Percentiles rank a stretch among this genome's conserved stretches.
Evolutionary conservation across 768 basidiomycete species (phyloP).

Genomic region (Boletellus sp.): DNA sequence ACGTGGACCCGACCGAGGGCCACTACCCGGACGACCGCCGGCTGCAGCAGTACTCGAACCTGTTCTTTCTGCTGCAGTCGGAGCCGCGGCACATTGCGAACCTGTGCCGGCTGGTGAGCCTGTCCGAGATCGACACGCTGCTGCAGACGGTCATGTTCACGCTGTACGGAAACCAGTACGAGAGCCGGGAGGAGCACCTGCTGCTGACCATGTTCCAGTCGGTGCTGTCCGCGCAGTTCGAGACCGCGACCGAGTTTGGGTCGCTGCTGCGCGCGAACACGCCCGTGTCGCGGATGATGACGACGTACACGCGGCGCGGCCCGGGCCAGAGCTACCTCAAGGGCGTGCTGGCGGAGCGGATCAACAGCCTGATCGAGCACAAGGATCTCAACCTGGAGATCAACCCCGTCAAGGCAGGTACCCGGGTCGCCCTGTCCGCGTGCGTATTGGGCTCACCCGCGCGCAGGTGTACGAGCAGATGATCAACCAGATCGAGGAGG

Average conservation of each 20-base stretch:
- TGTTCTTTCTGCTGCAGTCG: slow-evolving; percentile 97
- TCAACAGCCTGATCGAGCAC: slow-evolving; percentile 98
- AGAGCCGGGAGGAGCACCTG: slow-evolving; percentile 95
- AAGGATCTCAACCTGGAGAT: slow-evolving; percentile 99
- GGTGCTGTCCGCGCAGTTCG: slow-evolving; percentile 97
- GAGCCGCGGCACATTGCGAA: slow-evolving; percentile 97
- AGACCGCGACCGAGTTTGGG: slow-evolving; percentile 98
- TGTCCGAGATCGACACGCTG: slow-evolving; percentile 97
- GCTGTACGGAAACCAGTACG: slow-evolving; percentile 98
- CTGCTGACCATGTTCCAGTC: slow-evolving; percentile 99
- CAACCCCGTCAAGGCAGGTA: slow-evolving; percentile 88
- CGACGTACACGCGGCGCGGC: slow-evolving; percentile 97
- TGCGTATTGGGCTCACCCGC: too few species aligned
- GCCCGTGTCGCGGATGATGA: slow-evolving; percentile 99
- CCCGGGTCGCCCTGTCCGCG: background rate
- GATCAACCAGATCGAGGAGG: slow-evolving; percentile 98
- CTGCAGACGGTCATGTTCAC: slow-evolving; percentile 99
- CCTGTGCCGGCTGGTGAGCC: slow-evolving; percentile 91
- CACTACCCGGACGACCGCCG: slow-evolving; percentile 93
- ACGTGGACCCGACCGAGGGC: slow-evolving; percentile 89
- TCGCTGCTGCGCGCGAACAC: slow-evolving; percentile 97
- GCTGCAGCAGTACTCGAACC: slow-evolving; percentile 93
- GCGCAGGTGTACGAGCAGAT: slow-evolving; percentile 96
- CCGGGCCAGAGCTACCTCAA: slow-evolving; percentile 99
- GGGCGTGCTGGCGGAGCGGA: slow-evolving; percentile 93